Conservation (phyloP, 2,329 filamentous ascomycete genomes). For the Talaromyces pinophilus region DNA sequence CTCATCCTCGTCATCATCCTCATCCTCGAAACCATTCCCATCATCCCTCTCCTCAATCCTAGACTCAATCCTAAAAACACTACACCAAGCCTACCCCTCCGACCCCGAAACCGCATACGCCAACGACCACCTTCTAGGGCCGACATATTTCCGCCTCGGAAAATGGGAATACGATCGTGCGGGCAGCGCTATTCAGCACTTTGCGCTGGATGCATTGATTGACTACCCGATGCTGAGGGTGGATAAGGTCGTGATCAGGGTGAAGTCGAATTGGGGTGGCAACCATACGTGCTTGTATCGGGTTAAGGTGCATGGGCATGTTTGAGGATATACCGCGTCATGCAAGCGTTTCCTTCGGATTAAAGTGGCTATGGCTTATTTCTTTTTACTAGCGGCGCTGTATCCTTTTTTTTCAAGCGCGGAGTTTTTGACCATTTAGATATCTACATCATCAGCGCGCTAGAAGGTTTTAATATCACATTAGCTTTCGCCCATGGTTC, state of each 20-base stretch:
- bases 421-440: background rate
- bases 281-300: slow-evolving; percentile 50
- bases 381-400: background rate
- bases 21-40: background rate
- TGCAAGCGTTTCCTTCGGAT: too few species aligned
- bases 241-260: slow-evolving; percentile 44
- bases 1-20: slow-evolving; percentile 7
- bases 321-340: slow-evolving; percentile 2
- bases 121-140: slow-evolving; percentile 38
- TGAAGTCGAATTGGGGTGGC: slow-evolving; percentile 48
- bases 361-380: background rate
- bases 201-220: slow-evolving; percentile 41
- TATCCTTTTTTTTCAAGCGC: background rate
- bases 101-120: slow-evolving; percentile 39
- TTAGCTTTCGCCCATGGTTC: background rate
- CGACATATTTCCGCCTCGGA: slow-evolving; percentile 43
- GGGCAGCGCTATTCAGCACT: slow-evolving; percentile 40
- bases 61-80: slow-evolving; percentile 34
- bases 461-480: background rate
- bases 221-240: slow-evolving; percentile 40
- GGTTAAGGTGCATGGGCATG: slow-evolving; percentile 46
- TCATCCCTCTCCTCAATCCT: slow-evolving; percentile 30
- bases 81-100: slow-evolving; percentile 34
- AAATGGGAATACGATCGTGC: slow-evolving; percentile 44
- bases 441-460: background rate